Base-by-base conservation (phyloP, 2,329 filamentous ascomycete species). In the Fusarium pseudonygamai region DNA sequence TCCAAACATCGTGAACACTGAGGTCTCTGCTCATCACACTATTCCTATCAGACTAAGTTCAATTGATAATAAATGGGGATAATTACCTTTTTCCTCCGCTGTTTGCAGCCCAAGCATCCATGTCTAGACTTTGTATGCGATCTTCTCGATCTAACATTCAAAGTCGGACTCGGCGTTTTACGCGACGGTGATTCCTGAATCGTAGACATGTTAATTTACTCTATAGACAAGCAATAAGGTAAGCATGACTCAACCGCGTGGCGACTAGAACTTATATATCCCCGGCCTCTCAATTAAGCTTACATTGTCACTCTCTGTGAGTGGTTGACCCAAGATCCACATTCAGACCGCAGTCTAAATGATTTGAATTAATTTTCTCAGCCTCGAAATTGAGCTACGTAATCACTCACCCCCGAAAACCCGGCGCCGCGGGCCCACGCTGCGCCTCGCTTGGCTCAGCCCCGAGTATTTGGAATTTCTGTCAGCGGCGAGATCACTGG, bases 71-170 rank as follows among this genome's bases (percentile, higher is more conserved):
- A 0, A 10, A 1, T 22, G 3, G 24, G 4, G 1, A 0, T 3
- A 7, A 8, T 32, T 9, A 76, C 74, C 67, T 76, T 76, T 12
- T 76, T 77, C 43, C 75, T 65, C 14, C 74, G 59, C 18, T 77
- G 66, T 14, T 77, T 77, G 20, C 75, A 77, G 12, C 75, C 52
- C 6, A 72, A 5, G n/a, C 75, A 77, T 24, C 75, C 75, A 24
- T 75, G 64, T 22, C 75, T 67, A 5, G 75, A 77, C n/a, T 77
- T 77, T 13, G 67, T 76, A 20, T 77, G 75, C 3, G 75, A 43
- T 63, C 73, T 64, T 64, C 75, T 49, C 7, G 72, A 72, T 50
- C 67, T 60, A 7, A 42, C 15, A 45, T 16, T 64, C 5, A 34
- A 50, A 24, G 24, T 30, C 4, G 64, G 64, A 24, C 66, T 64